phyloP scores from a whole-genome alignment of 768 basidiomycete genomes.

The Pluteus cervinus region DNA sequence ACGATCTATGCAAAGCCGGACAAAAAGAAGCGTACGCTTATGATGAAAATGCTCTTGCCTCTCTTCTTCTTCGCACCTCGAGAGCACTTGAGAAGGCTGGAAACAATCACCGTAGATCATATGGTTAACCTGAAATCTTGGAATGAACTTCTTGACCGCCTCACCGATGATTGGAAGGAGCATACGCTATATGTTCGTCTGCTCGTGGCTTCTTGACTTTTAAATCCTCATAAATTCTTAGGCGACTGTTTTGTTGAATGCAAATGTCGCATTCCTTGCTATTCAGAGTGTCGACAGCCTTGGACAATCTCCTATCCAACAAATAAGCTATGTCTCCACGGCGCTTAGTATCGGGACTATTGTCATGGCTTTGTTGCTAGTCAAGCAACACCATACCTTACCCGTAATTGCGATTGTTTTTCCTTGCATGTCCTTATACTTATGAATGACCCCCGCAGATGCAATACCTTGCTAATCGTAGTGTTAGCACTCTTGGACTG shows the following conservation, averaged over 20 bases:
- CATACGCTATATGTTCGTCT: constrained; percentile 36
- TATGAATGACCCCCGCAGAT: constrained; percentile 5
- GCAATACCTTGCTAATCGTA: constrained; percentile 12
- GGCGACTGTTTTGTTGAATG: constrained; percentile 51
- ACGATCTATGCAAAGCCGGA: constrained; percentile 29
- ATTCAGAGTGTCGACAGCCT: constrained; percentile 34
- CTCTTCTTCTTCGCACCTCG: constrained; percentile 40
- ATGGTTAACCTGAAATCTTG: constrained; percentile 33
- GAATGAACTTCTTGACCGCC: constrained; percentile 27
- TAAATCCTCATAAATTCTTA: too few relatives aligned
- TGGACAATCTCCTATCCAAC: constrained; percentile 30
- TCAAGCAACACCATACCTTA: constrained; percentile 28
- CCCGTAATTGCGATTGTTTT: constrained; percentile 5
- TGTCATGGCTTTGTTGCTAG: constrained; percentile 34
- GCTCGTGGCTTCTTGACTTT: background rate
- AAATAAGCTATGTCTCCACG: constrained; percentile 41
- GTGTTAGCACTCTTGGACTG: constrained; percentile 27
- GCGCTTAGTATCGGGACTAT: constrained; percentile 38
- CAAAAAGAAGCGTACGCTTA: too few relatives aligned
- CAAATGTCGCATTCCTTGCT: constrained; percentile 51
- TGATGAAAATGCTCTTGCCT: constrained; percentile 30
- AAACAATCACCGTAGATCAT: constrained; percentile 40
- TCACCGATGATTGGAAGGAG: constrained; percentile 38
- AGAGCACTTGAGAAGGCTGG: constrained; percentile 33
- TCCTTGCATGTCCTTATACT: background rate